These are phyloP conservation scores for Myxozyma geophila DNA, from an alignment of 805 yeast species.

Conservation along the genomic window DNA sequence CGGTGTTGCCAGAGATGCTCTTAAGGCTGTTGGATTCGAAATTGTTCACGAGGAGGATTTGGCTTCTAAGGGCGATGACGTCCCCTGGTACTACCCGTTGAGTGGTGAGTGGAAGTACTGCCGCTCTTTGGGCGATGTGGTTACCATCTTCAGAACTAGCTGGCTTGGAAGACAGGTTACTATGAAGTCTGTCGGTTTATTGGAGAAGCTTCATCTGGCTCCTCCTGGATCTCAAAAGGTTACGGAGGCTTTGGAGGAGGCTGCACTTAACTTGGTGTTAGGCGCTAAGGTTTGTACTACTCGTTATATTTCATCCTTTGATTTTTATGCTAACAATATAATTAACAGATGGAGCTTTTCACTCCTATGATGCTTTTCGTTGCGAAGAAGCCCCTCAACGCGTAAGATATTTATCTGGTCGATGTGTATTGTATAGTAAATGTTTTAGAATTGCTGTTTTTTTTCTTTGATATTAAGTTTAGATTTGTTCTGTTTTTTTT, in stretches of 20 bases:
- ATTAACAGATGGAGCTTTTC: constrained; percentile 64
- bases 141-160: constrained; percentile 88
- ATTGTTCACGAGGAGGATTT: constrained; percentile 75
- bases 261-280: constrained; percentile 90
- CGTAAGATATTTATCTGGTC: background rate
- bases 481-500: background rate
- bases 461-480: background rate
- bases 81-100: constrained; percentile 98
- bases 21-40: constrained; percentile 85
- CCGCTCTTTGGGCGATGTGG: constrained; percentile 75
- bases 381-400: constrained; percentile 70
- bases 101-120: constrained; percentile 91
- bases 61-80: constrained; percentile 75
- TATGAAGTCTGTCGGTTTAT: constrained; percentile 72
- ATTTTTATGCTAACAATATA: background rate
- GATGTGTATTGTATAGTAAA: background rate
- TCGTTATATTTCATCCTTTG: background rate
- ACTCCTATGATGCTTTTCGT: constrained; percentile 98
- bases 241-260: constrained; percentile 91
- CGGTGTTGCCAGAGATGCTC: constrained; percentile 85
- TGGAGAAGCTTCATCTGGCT: constrained; percentile 86
- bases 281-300: constrained; percentile 67
- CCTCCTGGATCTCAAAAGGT: constrained; percentile 92
- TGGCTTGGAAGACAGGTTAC: constrained; percentile 84
- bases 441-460: background rate